Conservation (phyloP, 225 moss, liverwort and hornwort species). For the Bryoerythrophyllum caledonicum region DNA sequence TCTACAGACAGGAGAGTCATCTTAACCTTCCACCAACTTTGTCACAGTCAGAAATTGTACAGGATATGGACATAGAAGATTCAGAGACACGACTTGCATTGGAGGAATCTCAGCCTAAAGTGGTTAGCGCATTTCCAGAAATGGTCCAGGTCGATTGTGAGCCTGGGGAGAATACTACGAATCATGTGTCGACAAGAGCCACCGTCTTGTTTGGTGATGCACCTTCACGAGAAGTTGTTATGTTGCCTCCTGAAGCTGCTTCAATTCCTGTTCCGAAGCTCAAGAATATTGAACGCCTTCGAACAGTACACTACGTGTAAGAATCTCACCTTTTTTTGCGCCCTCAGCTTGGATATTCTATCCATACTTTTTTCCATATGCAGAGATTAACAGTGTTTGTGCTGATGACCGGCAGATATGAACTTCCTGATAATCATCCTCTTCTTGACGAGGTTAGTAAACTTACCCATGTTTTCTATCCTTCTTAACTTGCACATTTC, state of each 20-base stretch:
- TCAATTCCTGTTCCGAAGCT: conserved; percentile 60
- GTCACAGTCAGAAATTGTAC: neutral
- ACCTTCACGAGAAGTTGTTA: conserved; percentile 48
- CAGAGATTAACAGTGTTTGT: neutral
- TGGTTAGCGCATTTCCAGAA: neutral
- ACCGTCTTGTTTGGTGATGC: neutral
- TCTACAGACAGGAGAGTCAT: conserved; percentile 13
- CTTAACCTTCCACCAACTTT: neutral
- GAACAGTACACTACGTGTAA: conserved; percentile 90
- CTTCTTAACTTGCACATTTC: neutral
- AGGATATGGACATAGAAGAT: conserved; percentile 3
- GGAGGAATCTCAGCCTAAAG: conserved; percentile 6
- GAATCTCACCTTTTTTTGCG: conserved; percentile 12
- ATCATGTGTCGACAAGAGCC: neutral
- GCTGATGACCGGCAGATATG: conserved; percentile 52
- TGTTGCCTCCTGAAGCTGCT: conserved; percentile 44
- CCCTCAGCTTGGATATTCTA: neutral
- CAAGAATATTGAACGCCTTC: conserved; percentile 69
- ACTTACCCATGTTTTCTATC: neutral
- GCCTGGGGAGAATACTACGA: neutral
- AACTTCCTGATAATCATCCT: conserved; percentile 77
- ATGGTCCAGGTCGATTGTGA: conserved; percentile 9
- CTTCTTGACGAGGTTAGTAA: conserved; percentile 58
- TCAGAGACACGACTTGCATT: neutral
- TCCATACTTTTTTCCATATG: neutral